Conservation (phyloP, 73 alveolate genomes). For the Effrenium voratum region DNA sequence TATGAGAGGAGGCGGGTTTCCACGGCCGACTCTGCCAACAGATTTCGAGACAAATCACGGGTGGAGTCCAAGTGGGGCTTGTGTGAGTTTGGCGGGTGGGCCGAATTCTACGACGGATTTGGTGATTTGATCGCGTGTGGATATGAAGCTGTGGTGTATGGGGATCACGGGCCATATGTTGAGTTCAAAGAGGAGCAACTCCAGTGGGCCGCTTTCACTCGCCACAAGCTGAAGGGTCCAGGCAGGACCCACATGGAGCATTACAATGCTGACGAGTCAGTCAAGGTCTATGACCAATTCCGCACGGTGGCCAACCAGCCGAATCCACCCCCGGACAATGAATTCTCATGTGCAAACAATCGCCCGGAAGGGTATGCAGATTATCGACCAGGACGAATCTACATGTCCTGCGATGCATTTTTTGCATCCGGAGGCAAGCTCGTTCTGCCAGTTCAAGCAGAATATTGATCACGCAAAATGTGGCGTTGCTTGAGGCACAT, state of each 20-base stretch:
- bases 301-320: slow-evolving; percentile 73
- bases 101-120: slow-evolving; percentile 16
- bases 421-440: slow-evolving; percentile 39
- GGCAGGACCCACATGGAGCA: slow-evolving; percentile 67
- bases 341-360: slow-evolving; percentile 39
- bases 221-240: slow-evolving; percentile 61
- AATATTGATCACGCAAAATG: no score
- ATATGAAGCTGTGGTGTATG: slow-evolving; percentile 72
- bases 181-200: slow-evolving; percentile 75
- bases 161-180: slow-evolving; percentile 75
- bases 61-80: slow-evolving; percentile 49
- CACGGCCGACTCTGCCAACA: slow-evolving; percentile 60
- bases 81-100: not conserved
- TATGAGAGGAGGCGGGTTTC: slow-evolving; percentile 17
- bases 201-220: slow-evolving; percentile 48
- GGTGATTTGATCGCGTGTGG: slow-evolving; percentile 61
- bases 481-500: no score
- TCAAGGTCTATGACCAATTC: slow-evolving; percentile 53
- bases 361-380: slow-evolving; percentile 88
- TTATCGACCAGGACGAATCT: slow-evolving; percentile 56
- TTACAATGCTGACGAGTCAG: slow-evolving; percentile 52
- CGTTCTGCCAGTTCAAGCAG: no score
- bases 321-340: slow-evolving; percentile 41
- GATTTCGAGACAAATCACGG: slow-evolving; percentile 42
- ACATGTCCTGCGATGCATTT: slow-evolving; percentile 31